These are phyloP conservation scores for Hypoxylon perforatum DNA, from an alignment of 495 filamentous ascomycete genomes.

Conservation along the genomic window DNA sequence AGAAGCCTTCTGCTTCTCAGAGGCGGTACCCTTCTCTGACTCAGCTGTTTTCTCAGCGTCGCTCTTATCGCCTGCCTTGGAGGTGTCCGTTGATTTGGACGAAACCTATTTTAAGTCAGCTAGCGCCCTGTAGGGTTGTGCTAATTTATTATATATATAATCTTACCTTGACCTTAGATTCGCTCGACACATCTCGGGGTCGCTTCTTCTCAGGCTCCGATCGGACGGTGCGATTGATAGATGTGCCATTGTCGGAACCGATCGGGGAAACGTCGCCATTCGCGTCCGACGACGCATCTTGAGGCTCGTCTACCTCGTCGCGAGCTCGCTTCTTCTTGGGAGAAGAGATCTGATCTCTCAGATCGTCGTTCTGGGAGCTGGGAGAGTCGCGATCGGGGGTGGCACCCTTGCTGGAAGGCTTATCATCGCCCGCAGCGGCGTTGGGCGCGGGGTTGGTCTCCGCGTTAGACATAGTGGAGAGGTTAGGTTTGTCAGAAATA, in stretches of 20 bases:
- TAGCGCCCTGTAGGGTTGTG: background rate
- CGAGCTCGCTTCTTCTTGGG: constrained; percentile 69
- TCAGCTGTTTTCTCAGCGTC: constrained; percentile 15
- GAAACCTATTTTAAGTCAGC: constrained; percentile 17
- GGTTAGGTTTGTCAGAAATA: constrained; percentile 59
- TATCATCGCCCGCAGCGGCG: constrained; percentile 24
- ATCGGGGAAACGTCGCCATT: constrained; percentile 53
- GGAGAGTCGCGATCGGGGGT: constrained; percentile 49
- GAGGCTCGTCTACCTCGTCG: constrained; percentile 59
- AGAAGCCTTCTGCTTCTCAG: constrained; percentile 16
- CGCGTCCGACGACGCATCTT: constrained; percentile 43
- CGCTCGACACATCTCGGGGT: constrained; percentile 54
- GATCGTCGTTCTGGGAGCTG: constrained; percentile 46
- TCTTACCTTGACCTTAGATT: constrained; percentile 33
- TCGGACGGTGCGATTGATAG: constrained; percentile 53
- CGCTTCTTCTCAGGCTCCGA: constrained; percentile 69
- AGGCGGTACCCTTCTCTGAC: background rate
- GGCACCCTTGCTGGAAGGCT: constrained; percentile 28
- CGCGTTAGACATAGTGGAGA: constrained; percentile 36
- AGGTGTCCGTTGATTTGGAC: constrained; percentile 4
- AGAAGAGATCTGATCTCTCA: constrained; percentile 60
- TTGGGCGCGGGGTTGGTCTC: constrained; percentile 32
- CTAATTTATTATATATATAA: background rate
- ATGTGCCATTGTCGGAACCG: constrained; percentile 39
- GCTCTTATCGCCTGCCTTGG: constrained; percentile 14